Conservation (phyloP, 2,329 filamentous ascomycete species). For the Ophiostoma himal-ulmi region DNA sequence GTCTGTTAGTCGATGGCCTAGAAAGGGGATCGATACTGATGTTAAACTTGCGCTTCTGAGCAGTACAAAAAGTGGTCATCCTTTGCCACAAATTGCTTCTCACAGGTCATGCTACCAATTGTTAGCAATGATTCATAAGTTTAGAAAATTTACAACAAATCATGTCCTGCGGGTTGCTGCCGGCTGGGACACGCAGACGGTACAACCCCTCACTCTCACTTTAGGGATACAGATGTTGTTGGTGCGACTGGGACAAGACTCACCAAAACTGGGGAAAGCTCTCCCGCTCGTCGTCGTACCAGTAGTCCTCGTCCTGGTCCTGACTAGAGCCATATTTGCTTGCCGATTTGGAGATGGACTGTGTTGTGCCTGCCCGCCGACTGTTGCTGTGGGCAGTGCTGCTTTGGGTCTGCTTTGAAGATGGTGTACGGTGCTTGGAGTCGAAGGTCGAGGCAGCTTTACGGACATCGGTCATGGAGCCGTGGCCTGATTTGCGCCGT, state of each 20-base stretch:
- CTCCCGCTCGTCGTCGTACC: slow-evolving; percentile 54
- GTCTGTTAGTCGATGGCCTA: not conserved
- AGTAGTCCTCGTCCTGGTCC: slow-evolving; percentile 31
- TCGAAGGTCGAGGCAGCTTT: slow-evolving; percentile 39
- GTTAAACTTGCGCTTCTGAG: slow-evolving; percentile 52
- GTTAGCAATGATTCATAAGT: slow-evolving; percentile 8
- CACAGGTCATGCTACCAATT: slow-evolving; percentile 54
- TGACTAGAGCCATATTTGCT: slow-evolving; percentile 9
- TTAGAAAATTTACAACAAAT: not conserved
- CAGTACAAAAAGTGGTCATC: slow-evolving; percentile 57
- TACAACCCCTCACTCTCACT: slow-evolving; percentile 14
- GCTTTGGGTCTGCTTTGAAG: slow-evolving; percentile 29
- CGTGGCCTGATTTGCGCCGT: slow-evolving; percentile 52
- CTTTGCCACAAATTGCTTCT: slow-evolving; percentile 58
- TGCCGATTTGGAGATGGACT: slow-evolving; percentile 41
- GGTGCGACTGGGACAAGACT: not conserved
- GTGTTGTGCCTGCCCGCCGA: slow-evolving; percentile 26
- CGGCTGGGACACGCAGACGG: not conserved
- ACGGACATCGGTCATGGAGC: slow-evolving; percentile 51
- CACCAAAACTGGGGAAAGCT: slow-evolving; percentile 63
- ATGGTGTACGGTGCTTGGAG: slow-evolving; percentile 38
- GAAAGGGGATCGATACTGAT: not conserved
- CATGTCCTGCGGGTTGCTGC: not conserved
- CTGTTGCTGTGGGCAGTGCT: slow-evolving; percentile 38
- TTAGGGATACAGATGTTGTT: slow-evolving; percentile 17